A percentile compares a stretch with the other conserved stretches of the same genome.
phyloP scores from a whole-genome alignment of 108 stramenopile species.

The Cyclotella choctawhatcheeana region DNA sequence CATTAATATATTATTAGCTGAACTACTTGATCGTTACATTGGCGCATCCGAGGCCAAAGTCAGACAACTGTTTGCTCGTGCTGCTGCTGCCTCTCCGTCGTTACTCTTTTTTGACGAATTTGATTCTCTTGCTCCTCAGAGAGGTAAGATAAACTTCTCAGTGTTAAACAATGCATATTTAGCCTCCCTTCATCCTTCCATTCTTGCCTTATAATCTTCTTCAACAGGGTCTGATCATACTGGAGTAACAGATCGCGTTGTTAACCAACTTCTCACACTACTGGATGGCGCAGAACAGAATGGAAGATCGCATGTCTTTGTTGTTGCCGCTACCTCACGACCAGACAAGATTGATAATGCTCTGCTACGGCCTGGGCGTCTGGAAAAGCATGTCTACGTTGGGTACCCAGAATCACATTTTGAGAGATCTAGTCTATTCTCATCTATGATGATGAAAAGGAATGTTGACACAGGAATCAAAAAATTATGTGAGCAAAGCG shows the following conservation, averaged over 20 bases:
- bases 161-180: too few relatives aligned
- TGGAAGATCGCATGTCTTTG: constrained; percentile 71
- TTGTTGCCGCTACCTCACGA: constrained; percentile 92
- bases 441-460: constrained; percentile 56
- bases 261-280: constrained; percentile 97
- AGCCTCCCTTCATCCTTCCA: too few relatives aligned
- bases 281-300: constrained; percentile 83
- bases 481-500: constrained; percentile 17
- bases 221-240: constrained; percentile 96
- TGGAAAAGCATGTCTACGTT: constrained; percentile 92
- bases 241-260: constrained; percentile 98
- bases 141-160: too few relatives aligned
- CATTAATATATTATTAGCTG: constrained; percentile 43
- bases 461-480: constrained; percentile 52
- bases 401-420: constrained; percentile 63
- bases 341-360: constrained; percentile 97
- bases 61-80: constrained; percentile 89
- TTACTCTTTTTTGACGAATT: constrained; percentile 97
- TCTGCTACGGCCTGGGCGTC: constrained; percentile 91
- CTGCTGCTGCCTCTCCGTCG: constrained; percentile 86
- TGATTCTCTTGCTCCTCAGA: constrained; percentile 92
- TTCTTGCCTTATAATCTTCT: too few relatives aligned
- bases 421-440: constrained; percentile 75
- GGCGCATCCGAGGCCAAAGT: constrained; percentile 98
- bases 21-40: constrained; percentile 97